Base-by-base conservation (phyloP, 2,329 filamentous ascomycete species). In the Parafenestella ontariensis region DNA sequence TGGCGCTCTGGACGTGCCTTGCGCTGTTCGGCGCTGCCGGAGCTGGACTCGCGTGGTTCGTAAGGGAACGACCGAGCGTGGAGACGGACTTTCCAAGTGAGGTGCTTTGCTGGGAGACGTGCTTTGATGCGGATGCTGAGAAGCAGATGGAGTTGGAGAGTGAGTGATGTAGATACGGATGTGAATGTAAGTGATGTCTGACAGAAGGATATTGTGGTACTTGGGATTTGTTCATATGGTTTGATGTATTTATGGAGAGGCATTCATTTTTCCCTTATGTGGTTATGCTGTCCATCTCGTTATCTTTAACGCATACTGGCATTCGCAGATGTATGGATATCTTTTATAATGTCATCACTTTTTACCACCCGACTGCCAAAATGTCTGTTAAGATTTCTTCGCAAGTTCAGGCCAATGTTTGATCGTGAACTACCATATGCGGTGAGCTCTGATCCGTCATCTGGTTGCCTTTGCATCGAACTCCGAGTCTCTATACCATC, bases 41-140 rank as follows among this genome's bases (percentile, higher is more conserved):
- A n/a, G 77, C 77, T 3, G 74, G 66, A 29, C 64, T 80, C 26
- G 78, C 78, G 3, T 77, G 76, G 72, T 79, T 77, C 44, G 74
- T 82, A 9, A 69, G 77, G 41, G 79, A 81, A 51, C 65, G 75
- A 43, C 77, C 78, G 3, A 76, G 76, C 36, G 77, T 82, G 1
- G 78, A 77, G 40, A 72, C 72, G 42, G 79, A 82, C 54, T 81
- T 74, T 61, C 76, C 63, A 43, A 75, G 65, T 52, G 76, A 74
- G 63, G 77, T 75, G 36, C 72, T 75, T 29, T 76, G 70, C 72
- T 81, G 79, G 78, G 79, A 77, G 70, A 78, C 70, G 43, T 80
- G 72, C 54, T 82, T 80, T 50, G 79, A 82, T 54, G 74, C 72
- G 15, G 76, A 77, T 54, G 65, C 63, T 0, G 66, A 70, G 54